These are phyloP conservation scores for Colletotrichum eremochloae DNA, from an alignment of 2,329 filamentous ascomycete species.

Conservation along the genomic window DNA sequence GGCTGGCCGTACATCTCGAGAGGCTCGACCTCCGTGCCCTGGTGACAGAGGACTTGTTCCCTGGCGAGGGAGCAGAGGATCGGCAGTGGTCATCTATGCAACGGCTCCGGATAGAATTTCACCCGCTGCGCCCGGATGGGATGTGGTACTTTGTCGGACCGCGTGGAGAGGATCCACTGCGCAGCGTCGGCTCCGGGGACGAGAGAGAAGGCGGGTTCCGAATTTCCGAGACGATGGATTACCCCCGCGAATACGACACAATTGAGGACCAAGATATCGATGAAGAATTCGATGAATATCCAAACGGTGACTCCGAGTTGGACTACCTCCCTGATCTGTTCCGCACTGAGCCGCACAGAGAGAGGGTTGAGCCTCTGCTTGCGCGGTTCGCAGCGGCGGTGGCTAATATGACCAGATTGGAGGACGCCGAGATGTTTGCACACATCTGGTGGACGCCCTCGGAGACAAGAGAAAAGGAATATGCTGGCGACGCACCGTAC, in stretches of 20 bases:
- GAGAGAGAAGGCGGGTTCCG: too few relatives aligned
- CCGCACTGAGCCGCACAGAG: slow-evolving; percentile 41
- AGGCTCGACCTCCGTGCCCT: neutral
- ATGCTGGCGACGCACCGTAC: neutral
- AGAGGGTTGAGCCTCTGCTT: slow-evolving; percentile 44
- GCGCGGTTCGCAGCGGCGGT: slow-evolving; percentile 43
- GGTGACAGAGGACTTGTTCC: neutral
- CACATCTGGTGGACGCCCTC: slow-evolving; percentile 25
- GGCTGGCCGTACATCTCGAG: neutral
- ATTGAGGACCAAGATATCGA: neutral
- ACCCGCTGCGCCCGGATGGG: slow-evolving; percentile 41
- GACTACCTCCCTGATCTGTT: slow-evolving; percentile 43
- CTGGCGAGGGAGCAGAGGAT: neutral
- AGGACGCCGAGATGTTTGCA: slow-evolving; percentile 45
- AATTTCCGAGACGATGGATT: too few relatives aligned
- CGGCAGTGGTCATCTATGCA: slow-evolving; percentile 41
- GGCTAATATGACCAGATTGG: slow-evolving; percentile 42
- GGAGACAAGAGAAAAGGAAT: neutral
- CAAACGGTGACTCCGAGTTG: slow-evolving; percentile 22
- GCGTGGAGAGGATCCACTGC: slow-evolving; percentile 41
- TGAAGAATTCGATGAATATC: neutral
- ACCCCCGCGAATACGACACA: neutral
- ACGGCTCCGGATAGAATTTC: slow-evolving; percentile 42
- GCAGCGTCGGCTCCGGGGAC: slow-evolving; percentile 28
- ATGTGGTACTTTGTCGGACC: slow-evolving; percentile 45